A percentile compares a stretch with the other conserved stretches of the same genome.
Evolutionary conservation across 306 rosid genomes (phyloP).

Genomic region (Alnus glutinosa): DNA sequence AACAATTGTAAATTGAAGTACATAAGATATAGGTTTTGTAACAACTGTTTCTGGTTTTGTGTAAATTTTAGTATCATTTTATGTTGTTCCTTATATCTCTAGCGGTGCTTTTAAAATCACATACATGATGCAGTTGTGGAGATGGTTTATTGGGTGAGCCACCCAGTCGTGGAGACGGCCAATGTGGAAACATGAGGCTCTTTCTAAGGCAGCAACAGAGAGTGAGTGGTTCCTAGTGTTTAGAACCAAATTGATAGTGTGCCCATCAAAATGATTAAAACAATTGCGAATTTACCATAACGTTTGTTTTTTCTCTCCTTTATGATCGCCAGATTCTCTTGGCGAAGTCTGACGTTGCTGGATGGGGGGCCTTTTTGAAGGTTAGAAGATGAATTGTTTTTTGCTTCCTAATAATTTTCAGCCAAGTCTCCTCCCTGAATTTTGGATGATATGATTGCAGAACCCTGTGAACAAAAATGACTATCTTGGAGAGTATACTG

Average conservation of each 20-base stretch:
- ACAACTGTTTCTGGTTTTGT: background rate
- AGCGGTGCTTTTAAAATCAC: conserved; percentile 15
- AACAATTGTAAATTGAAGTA: background rate
- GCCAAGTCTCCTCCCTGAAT: conserved; percentile 35
- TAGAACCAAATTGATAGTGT: conserved; percentile 11
- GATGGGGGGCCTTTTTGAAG: conserved; percentile 99
- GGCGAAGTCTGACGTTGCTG: conserved; percentile 93
- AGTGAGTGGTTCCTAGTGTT: conserved; percentile 50
- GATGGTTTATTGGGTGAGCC: conserved; percentile 89
- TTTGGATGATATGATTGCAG: conserved; percentile 53
- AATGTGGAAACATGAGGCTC: conserved; percentile 98
- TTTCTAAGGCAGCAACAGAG: conserved; percentile 95
- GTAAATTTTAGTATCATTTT: background rate
- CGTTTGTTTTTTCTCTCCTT: conserved; percentile 16
- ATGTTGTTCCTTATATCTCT: background rate
- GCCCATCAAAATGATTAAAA: conserved; percentile 22
- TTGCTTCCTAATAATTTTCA: conserved; percentile 15
- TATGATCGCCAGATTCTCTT: conserved; percentile 69
- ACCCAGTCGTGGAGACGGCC: conserved; percentile 82
- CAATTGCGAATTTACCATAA: conserved; percentile 14
- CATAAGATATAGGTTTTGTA: background rate
- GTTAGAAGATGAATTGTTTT: conserved; percentile 35
- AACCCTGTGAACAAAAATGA: conserved; percentile 92
- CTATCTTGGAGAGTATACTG: conserved; percentile 95
- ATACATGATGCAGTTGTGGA: conserved; percentile 70